Evolutionary conservation across 495 filamentous ascomycete species (phyloP).

Genomic region (Aspergillus sclerotiicarbonarius): DNA sequence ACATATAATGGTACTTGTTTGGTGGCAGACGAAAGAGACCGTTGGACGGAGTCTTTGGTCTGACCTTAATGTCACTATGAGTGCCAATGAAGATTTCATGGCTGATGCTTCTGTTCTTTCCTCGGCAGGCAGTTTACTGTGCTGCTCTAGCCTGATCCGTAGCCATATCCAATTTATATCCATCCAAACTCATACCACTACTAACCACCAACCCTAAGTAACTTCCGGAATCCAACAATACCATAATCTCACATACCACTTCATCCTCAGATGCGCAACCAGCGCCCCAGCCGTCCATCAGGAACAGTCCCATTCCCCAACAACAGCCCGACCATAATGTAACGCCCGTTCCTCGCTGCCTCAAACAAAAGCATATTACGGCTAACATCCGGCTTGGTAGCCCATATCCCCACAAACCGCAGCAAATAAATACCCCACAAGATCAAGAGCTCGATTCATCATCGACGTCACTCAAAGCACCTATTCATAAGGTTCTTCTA

Average conservation of each 20-base stretch:
- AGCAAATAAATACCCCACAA: too few species aligned
- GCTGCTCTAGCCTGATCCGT: too few species aligned
- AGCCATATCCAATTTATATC: too few species aligned
- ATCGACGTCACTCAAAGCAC: too few species aligned
- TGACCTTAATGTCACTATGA: constrained; percentile 32
- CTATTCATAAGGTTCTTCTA: too few species aligned
- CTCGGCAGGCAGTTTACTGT: not conserved
- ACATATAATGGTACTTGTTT: constrained; percentile 48
- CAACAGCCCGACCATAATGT: not conserved
- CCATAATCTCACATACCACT: too few species aligned
- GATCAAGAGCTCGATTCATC: too few species aligned
- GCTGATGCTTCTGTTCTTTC: too few species aligned
- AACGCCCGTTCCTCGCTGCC: not conserved
- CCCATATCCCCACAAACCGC: too few species aligned
- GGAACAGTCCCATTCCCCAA: not conserved
- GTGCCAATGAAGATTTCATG: constrained; percentile 13
- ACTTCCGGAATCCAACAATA: too few species aligned
- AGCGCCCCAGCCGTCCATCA: not conserved
- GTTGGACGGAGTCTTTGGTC: constrained; percentile 26
- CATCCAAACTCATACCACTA: too few species aligned
- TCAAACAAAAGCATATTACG: not conserved
- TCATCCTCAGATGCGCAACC: not conserved
- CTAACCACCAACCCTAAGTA: too few species aligned
- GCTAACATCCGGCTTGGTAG: not conserved
- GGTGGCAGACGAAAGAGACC: constrained; percentile 27